Percentiles rank a stretch among this genome's conserved stretches.
These are phyloP conservation scores for Tympanopsis confertula DNA, from an alignment of 2,329 filamentous ascomycete genomes.

Conservation along the genomic window DNA sequence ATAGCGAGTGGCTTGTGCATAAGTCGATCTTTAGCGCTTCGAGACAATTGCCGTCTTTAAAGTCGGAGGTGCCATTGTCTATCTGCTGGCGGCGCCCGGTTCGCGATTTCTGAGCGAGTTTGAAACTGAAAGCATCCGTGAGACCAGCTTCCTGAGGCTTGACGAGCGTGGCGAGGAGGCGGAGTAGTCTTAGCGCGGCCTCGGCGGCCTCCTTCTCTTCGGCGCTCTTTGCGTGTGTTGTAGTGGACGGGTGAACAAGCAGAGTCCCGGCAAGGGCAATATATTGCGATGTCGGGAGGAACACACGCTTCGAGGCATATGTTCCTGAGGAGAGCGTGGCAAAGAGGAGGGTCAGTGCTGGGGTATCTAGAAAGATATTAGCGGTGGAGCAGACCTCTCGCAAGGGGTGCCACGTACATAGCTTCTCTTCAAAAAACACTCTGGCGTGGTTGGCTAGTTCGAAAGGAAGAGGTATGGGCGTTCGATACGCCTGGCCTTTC, in stretches of 20 bases:
- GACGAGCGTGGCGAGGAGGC: constrained; percentile 34
- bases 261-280: constrained; percentile 51
- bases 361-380: constrained; percentile 20
- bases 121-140: constrained; percentile 41
- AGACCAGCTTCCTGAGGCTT: constrained; percentile 38
- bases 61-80: constrained; percentile 11
- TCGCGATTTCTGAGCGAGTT: constrained; percentile 5
- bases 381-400: not conserved
- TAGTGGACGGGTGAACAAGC: constrained; percentile 47
- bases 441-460: constrained; percentile 35
- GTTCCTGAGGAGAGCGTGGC: constrained; percentile 24
- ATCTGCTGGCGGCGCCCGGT: constrained; percentile 7
- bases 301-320: constrained; percentile 19
- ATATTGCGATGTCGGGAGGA: constrained; percentile 40
- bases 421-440: constrained; percentile 43
- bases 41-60: constrained; percentile 25
- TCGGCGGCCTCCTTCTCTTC: constrained; percentile 41
- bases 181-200: constrained; percentile 42
- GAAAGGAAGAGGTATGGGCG: constrained; percentile 26
- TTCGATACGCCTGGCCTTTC: no score
- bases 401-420: constrained; percentile 26
- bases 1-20: constrained; percentile 12
- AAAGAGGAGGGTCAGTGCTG: constrained; percentile 34
- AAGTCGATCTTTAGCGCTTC: constrained; percentile 25
- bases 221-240: constrained; percentile 38